phyloP scores from a whole-genome alignment of 1,139 yeast species.

The Sugiyamaella grinbergsii region DNA sequence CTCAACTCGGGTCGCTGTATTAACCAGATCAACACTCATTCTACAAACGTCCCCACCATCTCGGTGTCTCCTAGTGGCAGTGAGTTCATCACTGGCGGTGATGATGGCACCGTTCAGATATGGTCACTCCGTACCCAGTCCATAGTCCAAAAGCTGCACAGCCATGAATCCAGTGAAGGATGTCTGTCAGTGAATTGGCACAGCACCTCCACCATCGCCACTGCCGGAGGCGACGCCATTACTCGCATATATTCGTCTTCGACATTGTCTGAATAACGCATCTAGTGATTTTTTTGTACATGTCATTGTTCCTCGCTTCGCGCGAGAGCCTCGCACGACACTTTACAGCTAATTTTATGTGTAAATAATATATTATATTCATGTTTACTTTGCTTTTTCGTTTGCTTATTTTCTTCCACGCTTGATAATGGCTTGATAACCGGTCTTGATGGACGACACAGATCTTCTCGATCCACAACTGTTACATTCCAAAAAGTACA shows the following conservation, averaged over 20 bases:
- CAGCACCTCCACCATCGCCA: slow-evolving; percentile 20
- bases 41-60: slow-evolving; percentile 33
- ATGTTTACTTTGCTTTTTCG: not conserved
- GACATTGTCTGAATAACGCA: not conserved
- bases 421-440: slow-evolving; percentile 89
- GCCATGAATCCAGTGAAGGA: slow-evolving; percentile 20
- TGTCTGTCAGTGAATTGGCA: slow-evolving; percentile 24
- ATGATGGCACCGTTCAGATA: slow-evolving; percentile 37
- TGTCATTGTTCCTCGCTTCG: not conserved
- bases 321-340: not conserved
- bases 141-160: slow-evolving; percentile 16
- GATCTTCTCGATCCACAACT: slow-evolving; percentile 98
- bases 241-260: slow-evolving; percentile 17
- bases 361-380: not conserved
- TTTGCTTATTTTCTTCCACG: slow-evolving; percentile 43
- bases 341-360: not conserved
- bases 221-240: slow-evolving; percentile 24
- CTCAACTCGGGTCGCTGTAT: slow-evolving; percentile 23
- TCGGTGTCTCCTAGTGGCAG: slow-evolving; percentile 27
- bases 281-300: not conserved
- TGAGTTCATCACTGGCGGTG: slow-evolving; percentile 35
- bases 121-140: slow-evolving; percentile 31
- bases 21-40: slow-evolving; percentile 33
- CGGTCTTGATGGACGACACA: slow-evolving; percentile 95
- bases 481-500: slow-evolving; percentile 96